Evolutionary conservation across 805 yeast genomes (phyloP).

Genomic region (Metschnikowia peoriensis): DNA sequence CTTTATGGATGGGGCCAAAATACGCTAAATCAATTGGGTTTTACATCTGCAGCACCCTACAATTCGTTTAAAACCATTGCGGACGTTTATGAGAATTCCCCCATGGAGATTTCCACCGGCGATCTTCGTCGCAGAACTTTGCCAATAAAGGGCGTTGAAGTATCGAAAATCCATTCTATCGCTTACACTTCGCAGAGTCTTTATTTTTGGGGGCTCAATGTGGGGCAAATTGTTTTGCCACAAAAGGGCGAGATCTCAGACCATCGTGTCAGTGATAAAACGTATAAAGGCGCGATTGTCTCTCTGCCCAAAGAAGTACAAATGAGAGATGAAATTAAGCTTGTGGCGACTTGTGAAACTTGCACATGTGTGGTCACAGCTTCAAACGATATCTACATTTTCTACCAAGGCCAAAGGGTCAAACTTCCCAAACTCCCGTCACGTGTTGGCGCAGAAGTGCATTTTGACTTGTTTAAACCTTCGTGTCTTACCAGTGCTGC

Average conservation of each 20-base stretch:
- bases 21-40: constrained; percentile 63
- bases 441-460: constrained; percentile 35
- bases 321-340: constrained; percentile 50
- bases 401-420: constrained; percentile 55
- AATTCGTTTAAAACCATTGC: constrained; percentile 19
- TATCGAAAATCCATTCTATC: constrained; percentile 69
- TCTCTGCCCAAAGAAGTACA: constrained; percentile 37
- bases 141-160: constrained; percentile 45
- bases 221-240: constrained; percentile 63
- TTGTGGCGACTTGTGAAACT: constrained; percentile 62
- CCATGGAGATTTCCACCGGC: constrained; percentile 41
- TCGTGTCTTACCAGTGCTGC: constrained; percentile 44
- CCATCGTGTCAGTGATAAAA: constrained; percentile 26
- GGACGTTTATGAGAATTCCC: constrained; percentile 35
- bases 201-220: constrained; percentile 73
- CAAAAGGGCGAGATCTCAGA: constrained; percentile 16
- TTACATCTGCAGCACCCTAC: constrained; percentile 17
- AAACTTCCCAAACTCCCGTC: constrained; percentile 43
- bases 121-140: constrained; percentile 32
- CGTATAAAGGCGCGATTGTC: constrained; percentile 38
- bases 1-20: constrained; percentile 82
- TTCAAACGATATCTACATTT: constrained; percentile 60
- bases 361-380: constrained; percentile 65
- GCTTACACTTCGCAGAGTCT: constrained; percentile 51
- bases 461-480: constrained; percentile 56